phyloP scores from a whole-genome alignment of 768 basidiomycete genomes.

The Russula abietina region DNA sequence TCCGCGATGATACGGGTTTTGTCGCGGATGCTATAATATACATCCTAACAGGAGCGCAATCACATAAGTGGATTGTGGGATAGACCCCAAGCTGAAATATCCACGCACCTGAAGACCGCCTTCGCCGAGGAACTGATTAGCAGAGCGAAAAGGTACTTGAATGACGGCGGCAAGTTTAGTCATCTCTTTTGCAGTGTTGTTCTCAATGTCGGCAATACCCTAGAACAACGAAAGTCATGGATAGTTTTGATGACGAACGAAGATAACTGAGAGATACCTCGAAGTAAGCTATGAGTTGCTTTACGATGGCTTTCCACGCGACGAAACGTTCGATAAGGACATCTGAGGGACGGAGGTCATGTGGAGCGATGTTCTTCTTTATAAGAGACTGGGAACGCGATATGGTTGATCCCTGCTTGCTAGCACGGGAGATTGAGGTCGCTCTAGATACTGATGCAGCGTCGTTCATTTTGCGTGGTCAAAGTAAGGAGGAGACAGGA shows the following conservation, averaged over 20 bases:
- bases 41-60: constrained; percentile 47
- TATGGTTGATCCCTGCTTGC: constrained; percentile 60
- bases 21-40: constrained; percentile 89
- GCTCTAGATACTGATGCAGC: constrained; percentile 55
- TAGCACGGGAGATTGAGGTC: constrained; percentile 62
- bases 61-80: neutral
- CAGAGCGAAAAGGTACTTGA: constrained; percentile 92
- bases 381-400: constrained; percentile 83
- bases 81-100: neutral
- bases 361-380: constrained; percentile 87
- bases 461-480: constrained; percentile 36
- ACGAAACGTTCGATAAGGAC: constrained; percentile 93
- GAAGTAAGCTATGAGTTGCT: constrained; percentile 91
- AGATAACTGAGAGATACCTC: constrained; percentile 37
- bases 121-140: constrained; percentile 98
- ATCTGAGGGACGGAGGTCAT: constrained; percentile 89
- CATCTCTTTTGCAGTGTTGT: constrained; percentile 88
- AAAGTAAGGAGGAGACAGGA: neutral
- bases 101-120: constrained; percentile 75
- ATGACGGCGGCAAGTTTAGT: constrained; percentile 92
- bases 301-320: constrained; percentile 95
- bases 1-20: constrained; percentile 91
- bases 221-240: constrained; percentile 5
- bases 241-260: neutral
- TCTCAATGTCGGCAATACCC: constrained; percentile 84